Evolutionary conservation across 2,329 filamentous ascomycete genomes (phyloP).

Genomic region (Volutella citrinella): DNA sequence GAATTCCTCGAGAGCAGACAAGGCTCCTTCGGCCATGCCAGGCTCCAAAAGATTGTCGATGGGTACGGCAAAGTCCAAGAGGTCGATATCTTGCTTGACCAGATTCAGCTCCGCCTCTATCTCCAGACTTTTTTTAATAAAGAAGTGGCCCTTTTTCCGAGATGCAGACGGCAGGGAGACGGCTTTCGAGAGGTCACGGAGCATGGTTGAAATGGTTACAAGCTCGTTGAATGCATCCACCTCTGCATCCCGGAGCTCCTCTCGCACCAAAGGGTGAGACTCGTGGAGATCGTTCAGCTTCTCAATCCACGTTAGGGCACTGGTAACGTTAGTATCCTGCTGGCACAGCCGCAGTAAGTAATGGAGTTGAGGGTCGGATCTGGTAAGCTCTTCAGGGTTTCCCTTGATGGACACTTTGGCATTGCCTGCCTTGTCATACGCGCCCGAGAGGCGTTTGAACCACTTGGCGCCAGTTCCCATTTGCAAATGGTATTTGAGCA

Average conservation of each 20-base stretch:
- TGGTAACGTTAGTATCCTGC: slow-evolving; percentile 28
- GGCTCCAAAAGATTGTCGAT: slow-evolving; percentile 42
- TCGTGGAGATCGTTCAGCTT: slow-evolving; percentile 38
- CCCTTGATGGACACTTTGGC: slow-evolving; percentile 38
- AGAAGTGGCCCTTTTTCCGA: slow-evolving; percentile 38
- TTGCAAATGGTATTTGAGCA: slow-evolving; percentile 40
- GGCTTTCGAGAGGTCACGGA: slow-evolving; percentile 33
- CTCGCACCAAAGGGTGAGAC: slow-evolving; percentile 29
- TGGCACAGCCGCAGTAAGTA: slow-evolving; percentile 45
- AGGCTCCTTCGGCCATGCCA: slow-evolving; percentile 32
- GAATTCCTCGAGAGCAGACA: slow-evolving; percentile 35
- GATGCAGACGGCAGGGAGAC: slow-evolving; percentile 36
- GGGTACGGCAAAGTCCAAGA: slow-evolving; percentile 37
- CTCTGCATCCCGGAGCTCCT: slow-evolving; percentile 32
- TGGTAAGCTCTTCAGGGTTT: slow-evolving; percentile 37
- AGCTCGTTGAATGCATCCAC: slow-evolving; percentile 34
- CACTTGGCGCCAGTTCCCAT: slow-evolving; percentile 32
- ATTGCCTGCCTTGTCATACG: slow-evolving; percentile 32
- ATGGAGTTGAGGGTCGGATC: slow-evolving; percentile 37
- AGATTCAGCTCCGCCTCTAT: slow-evolving; percentile 37
- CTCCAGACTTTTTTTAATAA: slow-evolving; percentile 28
- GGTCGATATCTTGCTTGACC: slow-evolving; percentile 37
- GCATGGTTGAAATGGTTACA: slow-evolving; percentile 36
- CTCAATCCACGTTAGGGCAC: slow-evolving; percentile 38
- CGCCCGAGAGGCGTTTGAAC: slow-evolving; percentile 39